Conservation (phyloP, 768 basidiomycete species). For the Suillus tomentosus region DNA sequence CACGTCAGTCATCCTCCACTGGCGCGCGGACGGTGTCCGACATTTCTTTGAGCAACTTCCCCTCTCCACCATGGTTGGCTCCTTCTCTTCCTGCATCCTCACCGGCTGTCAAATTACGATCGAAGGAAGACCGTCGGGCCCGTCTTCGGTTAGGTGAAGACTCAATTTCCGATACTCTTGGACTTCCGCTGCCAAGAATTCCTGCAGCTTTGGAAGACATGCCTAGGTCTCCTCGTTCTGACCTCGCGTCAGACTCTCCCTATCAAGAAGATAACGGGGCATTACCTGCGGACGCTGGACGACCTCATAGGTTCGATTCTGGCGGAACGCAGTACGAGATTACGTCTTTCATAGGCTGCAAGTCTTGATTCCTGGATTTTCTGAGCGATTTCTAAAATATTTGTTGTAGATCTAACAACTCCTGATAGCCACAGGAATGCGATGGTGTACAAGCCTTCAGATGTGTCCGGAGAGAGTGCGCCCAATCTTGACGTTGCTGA, state of each 20-base stretch:
- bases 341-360: constrained; percentile 69
- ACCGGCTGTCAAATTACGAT: constrained; percentile 20
- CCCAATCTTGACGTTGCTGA: constrained; percentile 6
- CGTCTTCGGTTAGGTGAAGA: constrained; percentile 11
- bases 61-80: constrained; percentile 52
- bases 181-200: constrained; percentile 24
- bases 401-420: constrained; percentile 35
- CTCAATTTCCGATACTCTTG: not conserved
- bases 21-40: constrained; percentile 40
- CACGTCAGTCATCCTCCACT: constrained; percentile 24
- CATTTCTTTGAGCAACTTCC: constrained; percentile 75
- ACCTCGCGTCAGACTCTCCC: constrained; percentile 23
- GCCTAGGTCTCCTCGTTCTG: constrained; percentile 19
- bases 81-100: constrained; percentile 21
- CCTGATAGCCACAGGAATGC: constrained; percentile 23
- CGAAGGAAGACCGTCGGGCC: constrained; percentile 24
- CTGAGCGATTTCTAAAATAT: constrained; percentile 7
- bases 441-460: constrained; percentile 12
- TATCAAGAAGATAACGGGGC: constrained; percentile 17
- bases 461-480: constrained; percentile 12
- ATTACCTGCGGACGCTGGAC: constrained; percentile 18
- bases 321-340: constrained; percentile 64
- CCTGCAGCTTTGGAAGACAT: constrained; percentile 26
- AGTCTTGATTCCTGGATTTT: constrained; percentile 20
- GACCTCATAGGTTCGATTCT: constrained; percentile 38